Evolutionary conservation across 768 basidiomycete species (phyloP), one percentile per base, ranked within the genome.

Genomic region (Termitomyces titanicus): DNA sequence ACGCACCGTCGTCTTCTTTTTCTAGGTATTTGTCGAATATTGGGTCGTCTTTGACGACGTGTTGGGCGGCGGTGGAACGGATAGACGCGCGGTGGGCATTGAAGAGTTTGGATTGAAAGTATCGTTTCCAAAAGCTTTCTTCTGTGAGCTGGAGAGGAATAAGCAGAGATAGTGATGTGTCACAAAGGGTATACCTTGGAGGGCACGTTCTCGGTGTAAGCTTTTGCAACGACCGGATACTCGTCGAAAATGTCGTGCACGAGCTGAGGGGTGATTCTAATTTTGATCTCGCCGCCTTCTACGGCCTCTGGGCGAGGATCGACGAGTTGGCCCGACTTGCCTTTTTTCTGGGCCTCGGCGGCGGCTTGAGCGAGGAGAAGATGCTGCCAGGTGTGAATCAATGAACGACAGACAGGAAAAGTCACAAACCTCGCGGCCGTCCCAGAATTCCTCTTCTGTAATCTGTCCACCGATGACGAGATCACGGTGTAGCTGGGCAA

Each of bases 1-100:
- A 67, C 82, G 35, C 64, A 93, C 93, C 93, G 67, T 98, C 94
- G 63, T 99, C 97, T 34, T 94, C 93, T 64, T 85, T 89, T 69
- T 95, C 94, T n/a, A 99, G 73, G 69, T 98, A 99, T 63, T 88
- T 85, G 77, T 98, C 96, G 61, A 99, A 92, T 53, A 98, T 94
- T 0, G 89, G 81, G 66, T 99, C 97, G 47, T 90, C 90, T 69
- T 91, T 89, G 52, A 92, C 88, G 8, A 91, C 85, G 64, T 90
- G 87, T 63, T 89, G 91, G 15, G 86, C 76, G 11, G 89, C 92
- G 17, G 89, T 86, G 24, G 88, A 93, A 55, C 92, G 86, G 56
- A 94, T 94, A 27, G 92, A 94, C 9, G 94, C 95, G 13, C 94
- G 86, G 69, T 98, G 93, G 2, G 89, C 87, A 66, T 98, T 92